Evolutionary conservation across 1,284 basidiomycete genomes (phyloP).

Genomic region (Sporisorium graminicola): DNA sequence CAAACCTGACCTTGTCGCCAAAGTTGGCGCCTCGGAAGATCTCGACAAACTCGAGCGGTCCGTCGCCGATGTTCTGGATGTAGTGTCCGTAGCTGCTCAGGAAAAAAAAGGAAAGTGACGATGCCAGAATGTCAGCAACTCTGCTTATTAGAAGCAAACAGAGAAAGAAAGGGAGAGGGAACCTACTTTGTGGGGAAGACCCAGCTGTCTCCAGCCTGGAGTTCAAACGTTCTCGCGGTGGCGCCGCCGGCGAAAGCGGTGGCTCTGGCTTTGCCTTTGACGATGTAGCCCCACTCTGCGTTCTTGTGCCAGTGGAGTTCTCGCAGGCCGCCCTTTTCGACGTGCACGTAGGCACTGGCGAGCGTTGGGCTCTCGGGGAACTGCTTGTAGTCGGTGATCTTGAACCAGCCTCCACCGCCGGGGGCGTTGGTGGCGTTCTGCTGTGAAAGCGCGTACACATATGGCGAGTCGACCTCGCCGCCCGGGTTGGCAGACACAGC

Average conservation of each 20-base stretch:
- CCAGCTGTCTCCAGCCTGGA: conserved; percentile 54
- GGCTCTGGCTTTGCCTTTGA: conserved; percentile 25
- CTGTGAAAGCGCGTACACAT: conserved; percentile 59
- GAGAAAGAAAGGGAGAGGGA: not conserved
- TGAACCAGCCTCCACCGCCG: conserved; percentile 30
- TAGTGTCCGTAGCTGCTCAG: conserved; percentile 73
- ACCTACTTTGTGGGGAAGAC: conserved; percentile 17
- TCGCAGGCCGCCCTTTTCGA: conserved; percentile 78
- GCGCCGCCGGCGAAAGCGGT: conserved; percentile 51
- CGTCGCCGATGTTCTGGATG: conserved; percentile 79
- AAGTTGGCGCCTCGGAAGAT: conserved; percentile 74
- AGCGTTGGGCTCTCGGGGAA: conserved; percentile 74
- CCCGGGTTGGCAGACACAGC: conserved; percentile 9
- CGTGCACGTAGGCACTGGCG: conserved; percentile 77
- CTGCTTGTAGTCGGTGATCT: conserved; percentile 19
- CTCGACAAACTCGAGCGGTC: conserved; percentile 76
- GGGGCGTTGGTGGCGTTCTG: conserved; percentile 78
- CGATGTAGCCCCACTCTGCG: conserved; percentile 68
- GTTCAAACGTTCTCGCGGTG: conserved; percentile 79
- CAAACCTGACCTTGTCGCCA: conserved; percentile 14
- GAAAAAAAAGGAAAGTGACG: not conserved
- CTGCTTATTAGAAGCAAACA: no score
- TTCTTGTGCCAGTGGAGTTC: conserved; percentile 78
- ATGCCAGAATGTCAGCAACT: no score
- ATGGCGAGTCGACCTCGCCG: conserved; percentile 14